Evolutionary conservation across 2,329 filamentous ascomycete genomes (phyloP).

Genomic region (Fusarium fujikuroi): DNA sequence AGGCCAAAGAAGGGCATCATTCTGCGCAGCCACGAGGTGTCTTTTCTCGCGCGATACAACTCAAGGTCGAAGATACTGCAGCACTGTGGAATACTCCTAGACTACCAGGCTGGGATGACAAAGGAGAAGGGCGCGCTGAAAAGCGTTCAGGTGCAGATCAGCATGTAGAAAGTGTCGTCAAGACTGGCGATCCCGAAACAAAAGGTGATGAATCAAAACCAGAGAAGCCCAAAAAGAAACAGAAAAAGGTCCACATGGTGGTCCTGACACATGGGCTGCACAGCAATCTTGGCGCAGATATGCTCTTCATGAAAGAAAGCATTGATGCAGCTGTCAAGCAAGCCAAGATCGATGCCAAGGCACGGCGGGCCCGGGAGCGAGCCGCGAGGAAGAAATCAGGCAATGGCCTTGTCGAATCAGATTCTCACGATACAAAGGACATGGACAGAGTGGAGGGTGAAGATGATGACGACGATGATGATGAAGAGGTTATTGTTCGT

Average conservation of each 20-base stretch:
- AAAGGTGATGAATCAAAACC: constrained; percentile 35
- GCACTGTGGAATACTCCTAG: constrained; percentile 93
- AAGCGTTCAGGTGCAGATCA: constrained; percentile 44
- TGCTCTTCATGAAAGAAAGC: constrained; percentile 97
- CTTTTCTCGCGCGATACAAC: constrained; percentile 81
- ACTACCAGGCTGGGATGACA: constrained; percentile 73
- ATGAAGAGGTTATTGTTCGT: constrained; percentile 87
- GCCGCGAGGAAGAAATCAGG: constrained; percentile 42
- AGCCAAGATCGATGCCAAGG: constrained; percentile 75
- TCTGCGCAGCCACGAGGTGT: constrained; percentile 76
- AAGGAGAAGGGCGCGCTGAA: constrained; percentile 46
- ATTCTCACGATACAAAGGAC: constrained; percentile 33
- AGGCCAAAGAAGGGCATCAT: constrained; percentile 67
- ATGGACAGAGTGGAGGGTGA: constrained; percentile 58
- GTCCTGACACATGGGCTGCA: constrained; percentile 94
- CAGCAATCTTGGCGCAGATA: constrained; percentile 94
- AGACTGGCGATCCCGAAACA: constrained; percentile 48
- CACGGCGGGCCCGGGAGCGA: constrained; percentile 64
- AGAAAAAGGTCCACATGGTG: constrained; percentile 88
- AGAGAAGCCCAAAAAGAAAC: constrained; percentile 66
- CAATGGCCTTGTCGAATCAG: constrained; percentile 16
- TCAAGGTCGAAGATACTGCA: constrained; percentile 88
- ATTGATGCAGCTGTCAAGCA: constrained; percentile 86
- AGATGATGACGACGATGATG: constrained; percentile 62
- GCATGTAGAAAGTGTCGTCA: constrained; percentile 48